Conservation (phyloP, 2,329 filamentous ascomycete species). For the Nemania sp. region DNA sequence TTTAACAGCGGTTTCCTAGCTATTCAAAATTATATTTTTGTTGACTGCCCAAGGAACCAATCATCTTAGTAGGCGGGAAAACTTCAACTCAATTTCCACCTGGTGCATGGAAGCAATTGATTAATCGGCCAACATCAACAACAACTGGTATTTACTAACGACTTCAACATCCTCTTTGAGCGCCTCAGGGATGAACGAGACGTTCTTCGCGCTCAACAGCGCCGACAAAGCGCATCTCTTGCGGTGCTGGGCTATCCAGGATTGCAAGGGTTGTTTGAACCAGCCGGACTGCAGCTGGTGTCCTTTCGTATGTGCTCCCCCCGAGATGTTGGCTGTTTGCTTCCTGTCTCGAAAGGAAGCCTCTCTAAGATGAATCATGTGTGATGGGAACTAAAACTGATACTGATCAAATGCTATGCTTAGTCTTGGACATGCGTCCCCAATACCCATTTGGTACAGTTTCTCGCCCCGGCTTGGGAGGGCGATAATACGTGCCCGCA, state of each 20-base stretch:
- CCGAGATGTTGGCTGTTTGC: not conserved
- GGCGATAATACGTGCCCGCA: slow-evolving; percentile 55
- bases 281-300: slow-evolving; percentile 55
- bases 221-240: slow-evolving; percentile 47
- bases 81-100: too few relatives aligned
- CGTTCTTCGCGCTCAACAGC: slow-evolving; percentile 11
- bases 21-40: too few relatives aligned
- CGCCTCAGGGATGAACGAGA: slow-evolving; percentile 1
- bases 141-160: not conserved
- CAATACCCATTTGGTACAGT: slow-evolving; percentile 50
- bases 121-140: not conserved
- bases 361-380: too few relatives aligned
- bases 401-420: not conserved
- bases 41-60: too few relatives aligned
- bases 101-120: too few relatives aligned
- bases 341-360: not conserved
- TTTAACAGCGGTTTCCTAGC: too few relatives aligned
- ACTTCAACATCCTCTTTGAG: not conserved
- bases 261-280: slow-evolving; percentile 53
- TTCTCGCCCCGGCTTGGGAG: slow-evolving; percentile 56
- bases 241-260: slow-evolving; percentile 57
- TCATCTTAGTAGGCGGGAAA: too few relatives aligned
- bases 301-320: slow-evolving; percentile 50
- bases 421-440: slow-evolving; percentile 61
- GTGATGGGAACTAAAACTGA: not conserved